Evolutionary conservation across 306 rosid genomes (phyloP), one percentile per base, ranked within the genome.

Genomic region (Leucaena leucocephala): DNA sequence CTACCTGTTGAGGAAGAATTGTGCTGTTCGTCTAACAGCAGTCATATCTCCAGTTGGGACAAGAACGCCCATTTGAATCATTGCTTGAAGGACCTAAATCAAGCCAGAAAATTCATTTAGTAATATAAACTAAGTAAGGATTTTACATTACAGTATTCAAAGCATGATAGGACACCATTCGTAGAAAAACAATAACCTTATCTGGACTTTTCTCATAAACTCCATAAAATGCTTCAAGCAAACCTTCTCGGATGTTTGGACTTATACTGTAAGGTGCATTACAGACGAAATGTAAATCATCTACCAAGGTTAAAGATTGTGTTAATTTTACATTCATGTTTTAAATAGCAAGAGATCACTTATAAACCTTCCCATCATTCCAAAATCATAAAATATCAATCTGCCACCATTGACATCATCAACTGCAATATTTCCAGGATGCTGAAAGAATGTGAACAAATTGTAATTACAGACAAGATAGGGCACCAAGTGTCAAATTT

Each of bases 31-130:
- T 82, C 91, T 91, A 80, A 96, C 98, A 84, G 98, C 97, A 27
- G 99, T 93, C 99, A 96, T 86, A 87, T 96, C 97, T 86, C 99
- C 99, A 65, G 99, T 96, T 45, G 98, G 98, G 89, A 93, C 99
- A 85, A 96, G 99, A 85, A 96, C 98, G 59, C 98, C 99, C 99
- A 96, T 96, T 86, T 89, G 98, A 87, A 93, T 65, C 99, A 96
- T 96, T 84, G 99, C 90, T 76, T 90, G 93, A 83, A 96, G 96
- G 84, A 96, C 99, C 98, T 96, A 89, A 57, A 88, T 57, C 70
- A 79, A 70, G 46, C 74, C 43, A 81, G 62, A 35, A 78, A 39
- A 78, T 81, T 81, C 76, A 71, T 61, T 69, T 64, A 78, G 74
- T 81, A 73, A 84, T 22, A 76, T 75, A 76, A 22, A 72, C 27